Evolutionary conservation across 768 basidiomycete genomes (phyloP).

Genomic region (Termitomyces sp.): DNA sequence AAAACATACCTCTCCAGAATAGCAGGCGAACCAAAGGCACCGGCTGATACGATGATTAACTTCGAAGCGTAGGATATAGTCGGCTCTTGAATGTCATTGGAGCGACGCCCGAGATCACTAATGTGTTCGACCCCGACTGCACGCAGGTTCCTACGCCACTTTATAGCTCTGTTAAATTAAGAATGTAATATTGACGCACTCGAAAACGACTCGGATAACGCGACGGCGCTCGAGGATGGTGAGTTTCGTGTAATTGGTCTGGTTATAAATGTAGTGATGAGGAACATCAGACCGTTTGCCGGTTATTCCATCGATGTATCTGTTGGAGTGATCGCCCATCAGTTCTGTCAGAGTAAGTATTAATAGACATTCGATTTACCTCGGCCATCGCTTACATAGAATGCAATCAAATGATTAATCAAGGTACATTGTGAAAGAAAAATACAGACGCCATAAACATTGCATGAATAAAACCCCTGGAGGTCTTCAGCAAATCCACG

Average conservation of each 20-base stretch:
- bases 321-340: constrained; percentile 13
- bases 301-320: constrained; percentile 46
- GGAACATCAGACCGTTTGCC: constrained; percentile 55
- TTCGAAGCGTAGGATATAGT: constrained; percentile 32
- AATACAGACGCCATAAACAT: constrained; percentile 43
- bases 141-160: constrained; percentile 24
- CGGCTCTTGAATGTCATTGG: constrained; percentile 15
- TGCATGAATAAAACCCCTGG: constrained; percentile 37
- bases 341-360: neutral
- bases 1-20: constrained; percentile 47
- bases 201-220: constrained; percentile 44
- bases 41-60: constrained; percentile 45
- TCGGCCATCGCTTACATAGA: constrained; percentile 41
- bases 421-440: too few species aligned
- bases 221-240: constrained; percentile 31
- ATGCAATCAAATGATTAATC: neutral
- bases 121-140: constrained; percentile 51
- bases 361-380: constrained; percentile 26
- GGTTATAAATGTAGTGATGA: constrained; percentile 46
- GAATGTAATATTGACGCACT: constrained; percentile 25
- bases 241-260: constrained; percentile 36
- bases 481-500: constrained; percentile 39
- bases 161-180: neutral
- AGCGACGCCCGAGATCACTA: constrained; percentile 25
- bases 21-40: constrained; percentile 49